phyloP scores from a whole-genome alignment of 2,329 filamentous ascomycete genomes.

The Dothistroma pini region DNA sequence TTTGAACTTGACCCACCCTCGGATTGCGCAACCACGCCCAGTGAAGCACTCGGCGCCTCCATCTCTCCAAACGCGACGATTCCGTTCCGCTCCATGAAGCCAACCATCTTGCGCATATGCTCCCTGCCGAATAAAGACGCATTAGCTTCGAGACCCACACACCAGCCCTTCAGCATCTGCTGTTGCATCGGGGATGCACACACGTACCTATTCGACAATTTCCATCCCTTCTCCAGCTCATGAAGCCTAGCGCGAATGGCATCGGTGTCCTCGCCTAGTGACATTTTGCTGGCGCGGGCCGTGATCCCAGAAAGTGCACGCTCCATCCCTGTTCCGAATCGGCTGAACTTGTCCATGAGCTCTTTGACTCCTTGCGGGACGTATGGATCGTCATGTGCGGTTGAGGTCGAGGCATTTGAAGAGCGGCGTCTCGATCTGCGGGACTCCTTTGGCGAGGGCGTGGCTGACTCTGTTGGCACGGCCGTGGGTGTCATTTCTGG shows the following conservation, averaged over 20 bases:
- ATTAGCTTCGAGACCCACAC: neutral
- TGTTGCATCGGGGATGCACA: neutral
- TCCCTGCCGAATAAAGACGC: neutral
- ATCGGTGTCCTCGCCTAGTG: neutral
- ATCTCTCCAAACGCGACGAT: neutral
- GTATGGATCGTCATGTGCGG: neutral
- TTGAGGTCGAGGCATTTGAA: neutral
- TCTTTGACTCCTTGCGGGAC: neutral
- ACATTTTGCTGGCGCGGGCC: neutral
- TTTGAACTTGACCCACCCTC: neutral
- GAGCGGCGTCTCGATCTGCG: neutral
- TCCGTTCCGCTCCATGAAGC: neutral
- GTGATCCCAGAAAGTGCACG: neutral
- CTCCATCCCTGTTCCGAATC: neutral
- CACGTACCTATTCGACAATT: neutral
- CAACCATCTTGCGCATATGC: neutral
- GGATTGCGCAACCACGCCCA: neutral
- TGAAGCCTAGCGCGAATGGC: neutral
- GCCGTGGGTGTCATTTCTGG: neutral
- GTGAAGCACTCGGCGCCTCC: neutral
- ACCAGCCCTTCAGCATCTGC: neutral
- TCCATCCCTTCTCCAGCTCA: neutral
- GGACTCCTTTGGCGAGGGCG: neutral
- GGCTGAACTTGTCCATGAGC: neutral
- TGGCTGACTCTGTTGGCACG: neutral